phyloP scores from a whole-genome alignment of 2,329 filamentous ascomycete genomes.

The Pyrenophora tritici-repentis region DNA sequence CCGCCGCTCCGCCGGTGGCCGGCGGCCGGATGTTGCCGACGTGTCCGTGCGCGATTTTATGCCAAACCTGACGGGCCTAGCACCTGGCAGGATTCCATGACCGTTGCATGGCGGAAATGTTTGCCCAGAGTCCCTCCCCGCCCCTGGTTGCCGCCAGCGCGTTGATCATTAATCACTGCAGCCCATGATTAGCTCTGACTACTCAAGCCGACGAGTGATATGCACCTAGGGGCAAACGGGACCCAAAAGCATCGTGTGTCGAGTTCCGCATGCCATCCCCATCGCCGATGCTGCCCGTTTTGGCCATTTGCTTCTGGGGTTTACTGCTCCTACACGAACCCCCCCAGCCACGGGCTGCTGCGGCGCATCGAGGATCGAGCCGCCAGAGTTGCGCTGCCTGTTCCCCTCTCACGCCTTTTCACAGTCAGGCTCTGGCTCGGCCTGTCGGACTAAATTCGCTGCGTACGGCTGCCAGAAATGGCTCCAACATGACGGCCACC shows the following conservation, averaged over 20 bases:
- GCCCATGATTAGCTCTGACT: no score
- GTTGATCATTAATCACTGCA: neutral
- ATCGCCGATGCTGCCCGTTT: conserved; percentile 9
- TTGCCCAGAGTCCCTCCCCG: conserved; percentile 22
- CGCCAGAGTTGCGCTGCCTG: no score
- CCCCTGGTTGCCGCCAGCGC: conserved; percentile 7
- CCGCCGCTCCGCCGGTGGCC: conserved; percentile 4
- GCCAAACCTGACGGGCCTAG: no score
- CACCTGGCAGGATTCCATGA: neutral
- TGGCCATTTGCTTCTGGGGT: neutral
- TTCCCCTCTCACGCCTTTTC: no score
- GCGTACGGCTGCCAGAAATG: conserved; percentile 2
- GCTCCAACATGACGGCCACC: neutral
- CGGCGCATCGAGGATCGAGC: conserved; percentile 22
- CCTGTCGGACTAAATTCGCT: no score
- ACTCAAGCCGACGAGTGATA: neutral
- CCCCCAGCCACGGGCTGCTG: conserved; percentile 7
- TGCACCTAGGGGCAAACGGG: no score
- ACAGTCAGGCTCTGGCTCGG: no score
- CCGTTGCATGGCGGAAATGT: conserved; percentile 2
- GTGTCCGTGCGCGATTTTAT: no score
- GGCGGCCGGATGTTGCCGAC: neutral
- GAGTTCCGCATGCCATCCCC: no score
- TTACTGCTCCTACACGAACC: neutral
- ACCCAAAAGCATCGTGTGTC: neutral